These are phyloP conservation scores for Simplicillium aogashimaense DNA, from an alignment of 2,329 filamentous ascomycete species.

Conservation along the genomic window DNA sequence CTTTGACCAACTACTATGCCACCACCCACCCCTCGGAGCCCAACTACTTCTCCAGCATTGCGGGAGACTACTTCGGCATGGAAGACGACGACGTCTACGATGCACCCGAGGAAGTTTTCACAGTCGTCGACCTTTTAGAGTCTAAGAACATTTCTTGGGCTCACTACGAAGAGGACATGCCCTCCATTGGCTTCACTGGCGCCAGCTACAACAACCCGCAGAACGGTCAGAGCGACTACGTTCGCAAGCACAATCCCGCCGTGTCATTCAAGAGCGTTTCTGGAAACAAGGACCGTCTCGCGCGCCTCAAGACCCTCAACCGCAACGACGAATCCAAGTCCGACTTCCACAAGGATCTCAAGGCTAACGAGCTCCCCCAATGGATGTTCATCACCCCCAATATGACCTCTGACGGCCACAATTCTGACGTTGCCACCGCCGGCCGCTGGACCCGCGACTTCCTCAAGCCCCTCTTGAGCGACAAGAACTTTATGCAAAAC, in stretches of 20 bases:
- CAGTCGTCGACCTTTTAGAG: slow-evolving; percentile 58
- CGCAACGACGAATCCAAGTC: slow-evolving; percentile 28
- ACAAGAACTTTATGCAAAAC: slow-evolving; percentile 63
- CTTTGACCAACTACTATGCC: slow-evolving; percentile 33
- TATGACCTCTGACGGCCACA: slow-evolving; percentile 69
- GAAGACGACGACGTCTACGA: slow-evolving; percentile 47
- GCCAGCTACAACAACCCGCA: slow-evolving; percentile 50
- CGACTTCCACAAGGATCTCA: slow-evolving; percentile 57
- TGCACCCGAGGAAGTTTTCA: slow-evolving; percentile 50
- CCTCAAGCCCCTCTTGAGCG: slow-evolving; percentile 57
- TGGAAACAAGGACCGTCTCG: slow-evolving; percentile 45
- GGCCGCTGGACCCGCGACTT: slow-evolving; percentile 59
- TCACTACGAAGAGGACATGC: slow-evolving; percentile 69
- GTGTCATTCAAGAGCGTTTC: slow-evolving; percentile 58
- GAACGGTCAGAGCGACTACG: slow-evolving; percentile 63
- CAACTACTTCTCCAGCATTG: slow-evolving; percentile 63
- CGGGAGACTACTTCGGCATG: slow-evolving; percentile 66
- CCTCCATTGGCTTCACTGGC: slow-evolving; percentile 64
- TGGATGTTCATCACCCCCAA: slow-evolving; percentile 63
- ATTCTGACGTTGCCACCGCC: slow-evolving; percentile 60
- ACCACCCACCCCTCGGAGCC: slow-evolving; percentile 66
- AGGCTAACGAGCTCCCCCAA: slow-evolving; percentile 55
- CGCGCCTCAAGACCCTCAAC: slow-evolving; percentile 62
- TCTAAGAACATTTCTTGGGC: slow-evolving; percentile 55
- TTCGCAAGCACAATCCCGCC: slow-evolving; percentile 68